These are phyloP conservation scores for Cruciata laevipes DNA, from an alignment of 257 asterid species.

Conservation along the genomic window DNA sequence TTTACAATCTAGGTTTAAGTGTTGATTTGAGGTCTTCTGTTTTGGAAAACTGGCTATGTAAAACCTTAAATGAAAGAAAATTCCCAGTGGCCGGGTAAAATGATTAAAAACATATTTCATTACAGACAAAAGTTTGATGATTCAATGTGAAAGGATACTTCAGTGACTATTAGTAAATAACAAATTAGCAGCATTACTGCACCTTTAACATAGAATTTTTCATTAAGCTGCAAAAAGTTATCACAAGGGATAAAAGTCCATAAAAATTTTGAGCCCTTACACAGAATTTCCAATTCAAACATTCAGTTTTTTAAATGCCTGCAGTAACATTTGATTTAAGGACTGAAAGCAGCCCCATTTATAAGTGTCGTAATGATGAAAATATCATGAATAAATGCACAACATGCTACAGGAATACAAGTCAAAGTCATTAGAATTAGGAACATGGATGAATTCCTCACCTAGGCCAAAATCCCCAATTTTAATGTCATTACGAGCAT, in stretches of 20 bases:
- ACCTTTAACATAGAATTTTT: background rate
- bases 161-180: background rate
- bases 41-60: background rate
- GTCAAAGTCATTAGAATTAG: slow-evolving; percentile 1
- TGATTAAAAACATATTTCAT: background rate
- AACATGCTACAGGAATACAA: slow-evolving; percentile 6
- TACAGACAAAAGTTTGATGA: background rate
- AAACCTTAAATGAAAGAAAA: background rate
- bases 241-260: background rate
- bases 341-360: background rate
- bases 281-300: background rate
- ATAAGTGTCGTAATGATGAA: background rate
- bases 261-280: background rate
- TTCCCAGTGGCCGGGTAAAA: background rate
- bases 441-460: slow-evolving; percentile 31
- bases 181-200: background rate
- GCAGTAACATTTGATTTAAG: background rate
- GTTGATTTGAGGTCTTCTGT: background rate
- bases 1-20: background rate
- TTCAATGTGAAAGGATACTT: background rate
- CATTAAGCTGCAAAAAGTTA: background rate
- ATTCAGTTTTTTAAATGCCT: background rate
- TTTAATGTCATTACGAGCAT: slow-evolving; percentile 91
- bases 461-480: slow-evolving; percentile 99
- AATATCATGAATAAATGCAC: background rate